Evolutionary conservation across 768 basidiomycete genomes (phyloP).

Genomic region (Russula foetens): DNA sequence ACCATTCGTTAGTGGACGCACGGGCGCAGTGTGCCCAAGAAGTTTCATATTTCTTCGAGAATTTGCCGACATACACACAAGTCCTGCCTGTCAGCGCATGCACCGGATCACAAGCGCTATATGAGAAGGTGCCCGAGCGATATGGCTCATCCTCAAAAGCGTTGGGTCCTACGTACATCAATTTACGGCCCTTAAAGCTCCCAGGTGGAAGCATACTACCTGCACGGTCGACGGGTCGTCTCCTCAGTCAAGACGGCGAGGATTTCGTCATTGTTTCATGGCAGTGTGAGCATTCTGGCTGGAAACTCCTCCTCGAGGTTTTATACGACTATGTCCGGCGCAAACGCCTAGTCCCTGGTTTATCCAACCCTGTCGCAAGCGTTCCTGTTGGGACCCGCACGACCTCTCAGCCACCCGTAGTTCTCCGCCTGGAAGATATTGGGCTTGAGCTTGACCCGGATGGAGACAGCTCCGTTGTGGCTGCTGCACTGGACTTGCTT

Average conservation of each 20-base stretch:
- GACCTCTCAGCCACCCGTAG: constrained; percentile 9
- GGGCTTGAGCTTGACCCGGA: constrained; percentile 60
- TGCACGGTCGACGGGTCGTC: constrained; percentile 53
- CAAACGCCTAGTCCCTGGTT: constrained; percentile 35
- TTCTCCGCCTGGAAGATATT: constrained; percentile 53
- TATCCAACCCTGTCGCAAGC: neutral
- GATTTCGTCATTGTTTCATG: constrained; percentile 69
- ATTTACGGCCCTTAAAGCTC: constrained; percentile 56
- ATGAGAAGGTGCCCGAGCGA: constrained; percentile 59
- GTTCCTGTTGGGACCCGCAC: neutral
- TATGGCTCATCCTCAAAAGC: constrained; percentile 42
- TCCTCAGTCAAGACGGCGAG: constrained; percentile 64
- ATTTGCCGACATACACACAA: constrained; percentile 67
- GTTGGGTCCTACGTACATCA: constrained; percentile 52
- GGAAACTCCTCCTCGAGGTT: constrained; percentile 79
- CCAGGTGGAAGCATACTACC: constrained; percentile 73
- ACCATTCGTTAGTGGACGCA: constrained; percentile 35
- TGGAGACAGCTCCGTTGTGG: constrained; percentile 58
- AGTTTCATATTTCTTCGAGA: constrained; percentile 70
- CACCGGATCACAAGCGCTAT: constrained; percentile 59
- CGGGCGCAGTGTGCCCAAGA: constrained; percentile 54
- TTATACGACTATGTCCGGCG: constrained; percentile 68
- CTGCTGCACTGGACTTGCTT: constrained; percentile 71
- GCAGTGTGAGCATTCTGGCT: constrained; percentile 78
- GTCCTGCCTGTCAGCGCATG: constrained; percentile 56